Percentiles rank a stretch among this genome's conserved stretches.
Evolutionary conservation across 2,329 filamentous ascomycete species (phyloP).

Genomic region (Penicillium sp.): DNA sequence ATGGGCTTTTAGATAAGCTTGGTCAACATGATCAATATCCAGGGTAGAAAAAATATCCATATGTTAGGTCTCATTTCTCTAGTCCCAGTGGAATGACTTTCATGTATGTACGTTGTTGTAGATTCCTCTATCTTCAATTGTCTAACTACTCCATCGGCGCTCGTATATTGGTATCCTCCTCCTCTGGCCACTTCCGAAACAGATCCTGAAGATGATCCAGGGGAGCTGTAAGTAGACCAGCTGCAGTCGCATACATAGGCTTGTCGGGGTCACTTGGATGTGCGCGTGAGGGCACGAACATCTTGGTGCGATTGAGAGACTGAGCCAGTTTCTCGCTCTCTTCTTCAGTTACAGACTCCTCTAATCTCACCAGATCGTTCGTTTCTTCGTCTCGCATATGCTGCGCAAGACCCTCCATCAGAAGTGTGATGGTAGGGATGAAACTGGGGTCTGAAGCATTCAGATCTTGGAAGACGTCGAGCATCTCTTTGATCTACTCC

Average conservation of each 20-base stretch:
- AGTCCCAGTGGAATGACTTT: no score
- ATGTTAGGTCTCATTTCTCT: neutral
- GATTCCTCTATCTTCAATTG: neutral
- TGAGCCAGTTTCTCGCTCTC: conserved; percentile 40
- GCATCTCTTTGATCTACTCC: conserved; percentile 49
- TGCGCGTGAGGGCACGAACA: conserved; percentile 51
- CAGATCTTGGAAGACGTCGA: conserved; percentile 51
- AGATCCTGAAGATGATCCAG: conserved; percentile 55
- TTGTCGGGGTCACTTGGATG: conserved; percentile 52
- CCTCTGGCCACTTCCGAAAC: conserved; percentile 53
- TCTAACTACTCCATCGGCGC: conserved; percentile 9
- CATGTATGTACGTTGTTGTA: neutral
- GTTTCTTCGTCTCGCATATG: conserved; percentile 54
- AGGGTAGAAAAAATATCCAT: neutral
- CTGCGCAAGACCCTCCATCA: conserved; percentile 45
- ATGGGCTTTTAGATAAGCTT: neutral
- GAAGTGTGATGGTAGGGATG: conserved; percentile 40
- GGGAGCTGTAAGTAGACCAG: conserved; percentile 54
- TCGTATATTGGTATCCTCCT: conserved; percentile 12
- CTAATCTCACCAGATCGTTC: conserved; percentile 49
- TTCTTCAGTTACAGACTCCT: conserved; percentile 38
- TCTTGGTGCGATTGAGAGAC: conserved; percentile 52
- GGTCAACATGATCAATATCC: neutral
- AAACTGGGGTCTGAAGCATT: conserved; percentile 43
- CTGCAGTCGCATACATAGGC: conserved; percentile 55